These are phyloP conservation scores for Takakia lepidozioides DNA, from an alignment of 225 moss, liverwort and hornwort species.

Conservation along the genomic window DNA sequence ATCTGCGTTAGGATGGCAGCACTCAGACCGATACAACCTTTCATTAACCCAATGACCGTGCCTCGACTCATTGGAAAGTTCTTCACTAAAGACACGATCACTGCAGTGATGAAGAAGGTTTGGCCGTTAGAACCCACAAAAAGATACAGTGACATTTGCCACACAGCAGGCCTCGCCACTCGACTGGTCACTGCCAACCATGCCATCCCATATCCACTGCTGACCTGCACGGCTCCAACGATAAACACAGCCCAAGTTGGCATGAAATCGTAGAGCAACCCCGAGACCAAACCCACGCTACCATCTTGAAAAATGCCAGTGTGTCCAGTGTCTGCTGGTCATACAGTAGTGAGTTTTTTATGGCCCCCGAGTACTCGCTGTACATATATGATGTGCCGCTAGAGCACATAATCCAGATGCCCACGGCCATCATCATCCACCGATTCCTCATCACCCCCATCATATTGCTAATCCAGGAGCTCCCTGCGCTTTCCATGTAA, in stretches of 20 bases:
- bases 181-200: conserved; percentile 26
- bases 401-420: conserved; percentile 34
- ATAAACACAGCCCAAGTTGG: conserved; percentile 31
- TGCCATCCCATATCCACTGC: conserved; percentile 22
- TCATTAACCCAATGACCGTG: conserved; percentile 38
- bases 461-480: no score
- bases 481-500: no score
- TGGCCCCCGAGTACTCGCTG: conserved; percentile 25
- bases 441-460: conserved; percentile 18
- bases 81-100: conserved; percentile 34
- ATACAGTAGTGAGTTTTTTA: no score
- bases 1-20: conserved; percentile 30
- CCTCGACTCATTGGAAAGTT: conserved; percentile 32
- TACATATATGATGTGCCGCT: conserved; percentile 30
- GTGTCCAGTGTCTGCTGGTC: no score
- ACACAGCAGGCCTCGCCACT: conserved; percentile 13
- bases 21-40: conserved; percentile 29
- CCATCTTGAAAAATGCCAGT: no score
- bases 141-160: conserved; percentile 32
- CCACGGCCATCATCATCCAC: conserved; percentile 41
- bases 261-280: conserved; percentile 36
- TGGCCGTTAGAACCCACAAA: conserved; percentile 37
- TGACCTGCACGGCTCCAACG: conserved; percentile 25
- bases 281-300: conserved; percentile 32
- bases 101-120: conserved; percentile 38